Evolutionary conservation across 2,329 filamentous ascomycete species (phyloP), one percentile per base, ranked within the genome.

Genomic region (Fusarium sp.): DNA sequence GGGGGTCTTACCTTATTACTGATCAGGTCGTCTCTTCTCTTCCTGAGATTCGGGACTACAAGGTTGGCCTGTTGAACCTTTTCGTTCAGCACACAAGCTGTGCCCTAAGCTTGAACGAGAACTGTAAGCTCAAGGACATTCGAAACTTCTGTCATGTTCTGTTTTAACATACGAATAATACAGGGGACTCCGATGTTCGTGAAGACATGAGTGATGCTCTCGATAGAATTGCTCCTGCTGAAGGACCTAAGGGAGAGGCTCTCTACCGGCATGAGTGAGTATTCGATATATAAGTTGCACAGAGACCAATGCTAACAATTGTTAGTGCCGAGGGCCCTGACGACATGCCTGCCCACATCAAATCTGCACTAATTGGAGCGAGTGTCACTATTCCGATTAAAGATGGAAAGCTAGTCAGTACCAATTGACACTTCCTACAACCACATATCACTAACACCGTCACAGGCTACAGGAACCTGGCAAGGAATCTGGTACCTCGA

Each of bases 341-440:
- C 82, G 96, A 98, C 80, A 97, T 98, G 93, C 96, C 96, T 88
- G 94, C 94, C 62, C 96, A 99, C 80, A 91, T 99, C 79, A 99
- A 99, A 82, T 93, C 91, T 60, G 92, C 93, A 0, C 82, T 99
- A 50, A 86, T 98, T 31, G 96, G 96, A 15, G 93, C 94, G 6
- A 97, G 92, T 72, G 89, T 98, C 4, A 95, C 90, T 8, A 91
- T 99, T 61, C 96, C 96, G 2, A 97, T 99, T 78, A 91, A 88
- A 63, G 89, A 98, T 75, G 96, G 96, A 38, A 89, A 87, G 72
- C 79, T 98, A 77, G 90, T 88, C 76, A 75, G 85, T 80, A 33
- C n/a, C 28, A 30, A 23, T n/a, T 7, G 23, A 16, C 9, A 13
- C 30, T 40, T 9, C 8, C 37, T 34, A 15, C 10, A 18, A 13